These are phyloP conservation scores for Pseudoscleropodium purum DNA, from an alignment of 225 moss, liverwort and hornwort species.

Conservation along the genomic window DNA sequence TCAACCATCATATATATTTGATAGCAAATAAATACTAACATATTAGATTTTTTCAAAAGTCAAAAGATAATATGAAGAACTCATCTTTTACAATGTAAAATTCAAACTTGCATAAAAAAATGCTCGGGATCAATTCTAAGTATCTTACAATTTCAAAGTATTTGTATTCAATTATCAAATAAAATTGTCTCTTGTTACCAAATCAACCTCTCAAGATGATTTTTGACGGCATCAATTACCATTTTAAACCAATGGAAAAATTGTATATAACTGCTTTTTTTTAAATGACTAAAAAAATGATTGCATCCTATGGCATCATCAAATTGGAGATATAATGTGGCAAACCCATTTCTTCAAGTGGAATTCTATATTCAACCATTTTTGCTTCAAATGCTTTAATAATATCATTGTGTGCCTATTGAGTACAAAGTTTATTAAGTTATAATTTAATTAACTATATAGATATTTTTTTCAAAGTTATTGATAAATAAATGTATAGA, in stretches of 20 bases:
- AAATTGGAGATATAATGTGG: constrained; percentile 72
- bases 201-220: neutral
- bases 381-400: constrained; percentile 79
- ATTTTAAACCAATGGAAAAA: neutral
- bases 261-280: neutral
- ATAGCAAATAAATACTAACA: rapidly evolving
- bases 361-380: constrained; percentile 72
- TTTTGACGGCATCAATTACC: neutral
- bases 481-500: neutral
- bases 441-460: neutral
- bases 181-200: neutral
- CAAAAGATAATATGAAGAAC: neutral
- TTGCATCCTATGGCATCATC: neutral
- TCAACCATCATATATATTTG: too few relatives aligned
- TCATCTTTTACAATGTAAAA: neutral
- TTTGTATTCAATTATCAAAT: neutral
- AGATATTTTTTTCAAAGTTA: too few relatives aligned
- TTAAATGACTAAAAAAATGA: neutral
- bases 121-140: neutral
- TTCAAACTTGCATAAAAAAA: neutral
- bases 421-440: neutral
- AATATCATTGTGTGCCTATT: constrained; percentile 64
- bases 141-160: neutral
- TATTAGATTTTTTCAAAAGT: neutral
- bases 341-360: constrained; percentile 85